These are phyloP conservation scores for Claviceps capensis DNA, from an alignment of 2,329 filamentous ascomycete genomes.

Conservation along the genomic window DNA sequence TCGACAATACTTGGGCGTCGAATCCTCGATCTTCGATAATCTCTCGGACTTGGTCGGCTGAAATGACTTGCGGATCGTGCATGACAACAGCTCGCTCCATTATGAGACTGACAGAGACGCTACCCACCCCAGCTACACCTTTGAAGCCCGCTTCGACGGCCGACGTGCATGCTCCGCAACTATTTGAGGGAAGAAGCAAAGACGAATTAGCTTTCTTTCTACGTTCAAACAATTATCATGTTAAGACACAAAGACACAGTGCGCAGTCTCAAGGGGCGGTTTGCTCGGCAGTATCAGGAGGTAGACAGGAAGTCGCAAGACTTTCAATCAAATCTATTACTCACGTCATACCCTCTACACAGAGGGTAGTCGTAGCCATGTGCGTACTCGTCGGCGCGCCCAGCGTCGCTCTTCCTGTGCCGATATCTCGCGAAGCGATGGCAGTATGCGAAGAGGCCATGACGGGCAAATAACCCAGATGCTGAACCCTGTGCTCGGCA, in stretches of 20 bases:
- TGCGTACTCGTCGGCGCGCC: slow-evolving; percentile 31
- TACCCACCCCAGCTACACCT: slow-evolving; percentile 65
- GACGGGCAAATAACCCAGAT: neutral
- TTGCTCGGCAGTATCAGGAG: slow-evolving; percentile 14
- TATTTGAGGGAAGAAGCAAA: slow-evolving; percentile 26
- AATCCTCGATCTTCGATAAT: slow-evolving; percentile 89
- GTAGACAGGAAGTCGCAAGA: neutral
- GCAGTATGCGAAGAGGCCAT: slow-evolving; percentile 40
- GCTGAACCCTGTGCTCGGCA: neutral
- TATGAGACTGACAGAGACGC: slow-evolving; percentile 81
- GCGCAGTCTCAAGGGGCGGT: slow-evolving; percentile 14
- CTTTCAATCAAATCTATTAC: slow-evolving; percentile 14
- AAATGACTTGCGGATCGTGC: slow-evolving; percentile 64
- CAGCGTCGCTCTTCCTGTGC: slow-evolving; percentile 10
- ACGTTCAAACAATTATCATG: neutral
- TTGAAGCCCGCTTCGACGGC: slow-evolving; percentile 90
- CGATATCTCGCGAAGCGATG: slow-evolving; percentile 28
- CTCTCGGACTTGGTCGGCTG: slow-evolving; percentile 64
- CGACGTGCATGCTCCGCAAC: slow-evolving; percentile 86
- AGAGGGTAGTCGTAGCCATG: slow-evolving; percentile 83
- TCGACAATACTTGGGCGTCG: slow-evolving; percentile 77
- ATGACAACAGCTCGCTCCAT: slow-evolving; percentile 93
- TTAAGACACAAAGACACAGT: too few relatives aligned
- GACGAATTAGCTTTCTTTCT: neutral
- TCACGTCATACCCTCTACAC: slow-evolving; percentile 77